Evolutionary conservation across 1,284 basidiomycete genomes (phyloP), one percentile per base, ranked within the genome.

Genomic region (Meripilus lineatus): DNA sequence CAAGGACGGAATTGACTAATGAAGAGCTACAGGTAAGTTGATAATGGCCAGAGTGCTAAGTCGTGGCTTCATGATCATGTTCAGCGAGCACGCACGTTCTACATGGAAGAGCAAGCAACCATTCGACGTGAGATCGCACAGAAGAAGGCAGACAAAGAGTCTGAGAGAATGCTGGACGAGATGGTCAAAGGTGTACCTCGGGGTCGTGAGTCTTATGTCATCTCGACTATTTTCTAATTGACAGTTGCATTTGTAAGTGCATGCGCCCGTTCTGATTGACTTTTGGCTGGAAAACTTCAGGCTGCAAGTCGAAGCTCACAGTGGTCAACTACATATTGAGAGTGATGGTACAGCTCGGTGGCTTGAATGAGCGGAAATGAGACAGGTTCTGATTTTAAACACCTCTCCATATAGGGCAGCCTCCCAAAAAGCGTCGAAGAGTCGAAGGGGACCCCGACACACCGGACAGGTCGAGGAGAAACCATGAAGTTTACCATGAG

Each of bases 221-320:
- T 14, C 5, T 10, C 11, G 14, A 4, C 17, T 25, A 28, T 36
- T 14, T 28, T 21, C 1, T 17, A 5, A 15, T 28, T 5, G 28
- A 30, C 28, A 30, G 42, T 13, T 10, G 5, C 18, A 11, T 23
- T 40, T 37, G 32, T 25, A 48, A 89, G 86, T 89, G 38, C 70
- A 76, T 46, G 81, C 82, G 2, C 75, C 76, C 35, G 70, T 70
- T 7, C 62, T 89, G 35, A 68, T 76, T 1, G 74, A 83, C 44
- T 87, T 89, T 54, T 89, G 86, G 85, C 67, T 77, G 46, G 71
- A 78, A 42, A 82, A 75, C 52, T 79, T 84, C 61, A 82, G 74
- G 52, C 64, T 79, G 2, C 82, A 84, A 54, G 74, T 85, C 3
- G 76, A 83, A 57, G 74, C 81, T 26, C 74, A 75, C 42, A 73